Percentiles rank a stretch among this genome's conserved stretches.
Conservation (phyloP, 2,329 filamentous ascomycete species). For the Neonectria coccinea region DNA sequence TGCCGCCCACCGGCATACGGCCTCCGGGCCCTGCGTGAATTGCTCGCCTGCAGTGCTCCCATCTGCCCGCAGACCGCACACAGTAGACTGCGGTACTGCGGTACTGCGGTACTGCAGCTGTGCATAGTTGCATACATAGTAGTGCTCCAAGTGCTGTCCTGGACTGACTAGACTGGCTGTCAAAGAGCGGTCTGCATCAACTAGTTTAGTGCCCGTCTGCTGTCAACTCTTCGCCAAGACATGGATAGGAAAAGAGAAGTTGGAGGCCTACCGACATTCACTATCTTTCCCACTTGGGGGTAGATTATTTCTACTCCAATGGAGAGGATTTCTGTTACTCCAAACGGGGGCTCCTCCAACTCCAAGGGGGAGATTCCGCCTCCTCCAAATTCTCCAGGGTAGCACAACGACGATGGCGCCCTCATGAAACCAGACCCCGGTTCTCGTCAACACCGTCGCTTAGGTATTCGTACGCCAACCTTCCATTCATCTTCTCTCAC, state of each 20-base stretch:
- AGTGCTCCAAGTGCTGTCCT: slow-evolving; percentile 22
- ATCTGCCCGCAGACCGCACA: too few species aligned
- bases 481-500: slow-evolving; percentile 32
- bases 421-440: slow-evolving; percentile 6
- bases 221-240: slow-evolving; percentile 22
- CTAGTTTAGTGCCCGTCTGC: slow-evolving; percentile 32
- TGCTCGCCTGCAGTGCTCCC: background rate
- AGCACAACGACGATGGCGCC: background rate
- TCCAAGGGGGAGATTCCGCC: background rate
- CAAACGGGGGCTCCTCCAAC: background rate
- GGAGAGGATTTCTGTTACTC: background rate
- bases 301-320: background rate
- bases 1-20: slow-evolving; percentile 22
- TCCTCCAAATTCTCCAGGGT: background rate
- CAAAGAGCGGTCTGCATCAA: slow-evolving; percentile 47
- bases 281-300: background rate
- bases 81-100: too few species aligned
- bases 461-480: background rate
- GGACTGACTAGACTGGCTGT: slow-evolving; percentile 31
- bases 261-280: background rate
- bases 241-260: slow-evolving; percentile 1
- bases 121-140: slow-evolving; percentile 36
- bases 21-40: slow-evolving; percentile 30
- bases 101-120: slow-evolving; percentile 24
- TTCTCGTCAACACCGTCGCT: background rate